Conservation (phyloP, 1,284 basidiomycete species). For the Ganoderma sp. region DNA sequence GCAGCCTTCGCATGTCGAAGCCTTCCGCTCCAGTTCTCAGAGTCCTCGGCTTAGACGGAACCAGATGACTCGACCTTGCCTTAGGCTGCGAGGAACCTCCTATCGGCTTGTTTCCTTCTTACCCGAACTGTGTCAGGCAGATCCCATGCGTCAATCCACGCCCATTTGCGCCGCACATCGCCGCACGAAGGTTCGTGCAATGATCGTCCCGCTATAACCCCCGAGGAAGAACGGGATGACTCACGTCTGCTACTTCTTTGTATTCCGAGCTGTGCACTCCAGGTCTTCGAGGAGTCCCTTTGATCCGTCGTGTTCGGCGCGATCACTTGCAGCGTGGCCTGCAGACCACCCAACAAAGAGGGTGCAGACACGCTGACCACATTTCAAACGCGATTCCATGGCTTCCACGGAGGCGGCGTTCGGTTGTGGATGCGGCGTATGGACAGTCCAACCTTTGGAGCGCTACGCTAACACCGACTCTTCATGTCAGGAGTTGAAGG, state of each 20-base stretch:
- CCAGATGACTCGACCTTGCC: neutral
- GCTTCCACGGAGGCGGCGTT: neutral
- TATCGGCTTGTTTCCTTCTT: neutral
- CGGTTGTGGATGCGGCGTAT: neutral
- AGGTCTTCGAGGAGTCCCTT: neutral
- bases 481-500: too few relatives aligned
- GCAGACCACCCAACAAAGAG: neutral
- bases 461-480: neutral
- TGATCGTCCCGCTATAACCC: slow-evolving; percentile 1
- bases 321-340: neutral
- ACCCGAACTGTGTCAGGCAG: neutral
- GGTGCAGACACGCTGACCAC: neutral
- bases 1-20: neutral
- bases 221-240: neutral
- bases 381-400: neutral
- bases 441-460: neutral
- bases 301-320: neutral
- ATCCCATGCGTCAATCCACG: neutral
- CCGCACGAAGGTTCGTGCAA: neutral
- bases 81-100: neutral
- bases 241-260: neutral
- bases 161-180: neutral
- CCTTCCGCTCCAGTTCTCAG: neutral
- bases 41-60: neutral
- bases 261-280: neutral